Evolutionary conservation across 1,284 basidiomycete genomes (phyloP).

Genomic region (Tausonia pullulans): DNA sequence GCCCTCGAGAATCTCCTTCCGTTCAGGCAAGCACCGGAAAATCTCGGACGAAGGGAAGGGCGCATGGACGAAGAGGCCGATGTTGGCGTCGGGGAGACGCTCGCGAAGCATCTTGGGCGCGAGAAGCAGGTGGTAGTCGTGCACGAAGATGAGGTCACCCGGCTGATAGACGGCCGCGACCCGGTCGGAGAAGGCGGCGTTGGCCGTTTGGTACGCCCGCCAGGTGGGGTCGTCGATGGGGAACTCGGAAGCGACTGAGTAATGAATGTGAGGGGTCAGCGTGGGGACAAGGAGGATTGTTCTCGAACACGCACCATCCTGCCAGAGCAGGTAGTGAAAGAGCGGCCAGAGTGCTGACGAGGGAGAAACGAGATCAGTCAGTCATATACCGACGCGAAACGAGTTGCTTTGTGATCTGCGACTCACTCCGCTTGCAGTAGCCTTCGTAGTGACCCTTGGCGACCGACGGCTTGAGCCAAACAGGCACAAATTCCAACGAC

Average conservation of each 20-base stretch:
- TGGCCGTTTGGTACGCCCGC: slow-evolving; percentile 71
- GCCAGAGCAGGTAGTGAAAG: slow-evolving; percentile 97
- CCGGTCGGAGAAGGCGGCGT: slow-evolving; percentile 69
- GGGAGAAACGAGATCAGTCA: neutral
- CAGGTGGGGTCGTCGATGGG: slow-evolving; percentile 74
- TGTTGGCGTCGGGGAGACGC: slow-evolving; percentile 59
- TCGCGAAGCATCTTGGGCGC: slow-evolving; percentile 76
- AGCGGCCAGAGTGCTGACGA: slow-evolving; percentile 80
- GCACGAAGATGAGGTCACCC: slow-evolving; percentile 83
- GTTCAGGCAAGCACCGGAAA: slow-evolving; percentile 78
- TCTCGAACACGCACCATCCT: slow-evolving; percentile 51
- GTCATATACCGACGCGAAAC: neutral
- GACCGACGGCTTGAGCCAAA: slow-evolving; percentile 82
- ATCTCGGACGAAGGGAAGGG: slow-evolving; percentile 96
- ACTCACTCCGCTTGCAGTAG: slow-evolving; percentile 86
- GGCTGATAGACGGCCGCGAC: slow-evolving; percentile 66
- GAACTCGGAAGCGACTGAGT: slow-evolving; percentile 52
- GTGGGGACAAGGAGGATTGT: neutral
- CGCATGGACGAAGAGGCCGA: slow-evolving; percentile 93
- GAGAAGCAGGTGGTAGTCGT: slow-evolving; percentile 88
- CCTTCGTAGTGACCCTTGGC: slow-evolving; percentile 92
- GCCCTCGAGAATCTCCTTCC: slow-evolving; percentile 89
- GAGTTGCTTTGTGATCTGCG: neutral
- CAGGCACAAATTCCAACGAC: slow-evolving; percentile 62
- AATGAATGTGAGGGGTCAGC: neutral